A percentile compares a stretch with the other conserved stretches of the same genome.
Evolutionary conservation across 495 filamentous ascomycete species (phyloP).

Genomic region (Neurospora hispaniola): DNA sequence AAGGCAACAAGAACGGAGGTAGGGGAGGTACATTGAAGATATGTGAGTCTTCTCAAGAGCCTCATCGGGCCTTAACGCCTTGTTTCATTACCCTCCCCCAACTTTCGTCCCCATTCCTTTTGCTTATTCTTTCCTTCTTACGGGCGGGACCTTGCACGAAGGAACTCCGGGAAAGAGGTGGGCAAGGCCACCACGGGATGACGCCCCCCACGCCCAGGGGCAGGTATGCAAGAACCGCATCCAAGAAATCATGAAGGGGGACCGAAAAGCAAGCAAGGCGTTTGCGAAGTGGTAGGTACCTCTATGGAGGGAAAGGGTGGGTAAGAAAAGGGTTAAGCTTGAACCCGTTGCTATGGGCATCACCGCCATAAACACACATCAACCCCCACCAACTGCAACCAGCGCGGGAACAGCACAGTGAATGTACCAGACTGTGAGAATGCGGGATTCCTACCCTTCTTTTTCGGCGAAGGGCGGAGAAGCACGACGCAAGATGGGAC

Average conservation of each 20-base stretch:
- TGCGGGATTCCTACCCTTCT: not conserved
- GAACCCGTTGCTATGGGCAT: not conserved
- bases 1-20: not conserved
- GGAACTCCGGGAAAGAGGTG: not conserved
- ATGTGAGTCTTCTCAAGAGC: not conserved
- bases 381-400: not conserved
- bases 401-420: not conserved
- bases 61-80: not conserved
- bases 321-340: not conserved
- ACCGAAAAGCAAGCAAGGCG: not conserved
- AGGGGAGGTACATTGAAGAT: not conserved
- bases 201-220: not conserved
- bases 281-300: not conserved
- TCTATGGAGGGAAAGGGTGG: not conserved
- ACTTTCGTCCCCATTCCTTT: not conserved
- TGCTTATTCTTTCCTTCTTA: not conserved
- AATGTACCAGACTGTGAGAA: not conserved
- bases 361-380: not conserved
- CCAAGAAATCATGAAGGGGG: not conserved
- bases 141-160: not conserved
- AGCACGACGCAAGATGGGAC: not conserved
- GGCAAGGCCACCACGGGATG: not conserved
- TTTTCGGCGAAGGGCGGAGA: not conserved
- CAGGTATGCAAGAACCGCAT: not conserved
- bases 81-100: not conserved